These are phyloP conservation scores for Pseudogymnoascus sp. DNA, from an alignment of 2,329 filamentous ascomycete species.

Conservation along the genomic window DNA sequence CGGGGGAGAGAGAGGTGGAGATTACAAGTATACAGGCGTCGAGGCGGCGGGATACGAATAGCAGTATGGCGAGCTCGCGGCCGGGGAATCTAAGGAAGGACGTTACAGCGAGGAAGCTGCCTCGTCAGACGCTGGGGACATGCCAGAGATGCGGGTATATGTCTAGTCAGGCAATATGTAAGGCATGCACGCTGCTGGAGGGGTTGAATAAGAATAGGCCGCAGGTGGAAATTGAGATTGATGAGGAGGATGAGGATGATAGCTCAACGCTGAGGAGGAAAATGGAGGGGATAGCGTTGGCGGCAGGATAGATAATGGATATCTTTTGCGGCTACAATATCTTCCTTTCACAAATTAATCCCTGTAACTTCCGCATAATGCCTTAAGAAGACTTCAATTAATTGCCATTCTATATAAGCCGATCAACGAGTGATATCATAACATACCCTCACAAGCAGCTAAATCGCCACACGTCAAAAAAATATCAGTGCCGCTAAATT, in stretches of 20 bases:
- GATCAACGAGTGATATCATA: not conserved
- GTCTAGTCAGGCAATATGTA: constrained; percentile 87
- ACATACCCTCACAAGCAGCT: not conserved
- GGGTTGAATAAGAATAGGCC: constrained; percentile 75
- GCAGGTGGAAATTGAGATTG: constrained; percentile 34
- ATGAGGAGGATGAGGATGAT: constrained; percentile 40
- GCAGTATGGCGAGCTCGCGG: constrained; percentile 17
- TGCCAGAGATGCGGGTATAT: constrained; percentile 90
- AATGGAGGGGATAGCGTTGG: constrained; percentile 40
- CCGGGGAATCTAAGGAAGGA: constrained; percentile 23
- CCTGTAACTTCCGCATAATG: not conserved
- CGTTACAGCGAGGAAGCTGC: constrained; percentile 29
- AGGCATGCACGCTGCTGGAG: constrained; percentile 85
- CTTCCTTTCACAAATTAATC: not conserved
- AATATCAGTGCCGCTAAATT: not conserved
- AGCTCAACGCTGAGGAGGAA: constrained; percentile 43
- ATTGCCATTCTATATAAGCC: not conserved
- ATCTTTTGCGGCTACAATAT: not conserved
- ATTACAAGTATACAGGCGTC: constrained; percentile 37
- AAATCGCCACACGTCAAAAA: not conserved
- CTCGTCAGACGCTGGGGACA: constrained; percentile 69
- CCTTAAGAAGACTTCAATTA: not conserved
- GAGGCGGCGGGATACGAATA: constrained; percentile 17
- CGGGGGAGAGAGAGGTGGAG: constrained; percentile 57
- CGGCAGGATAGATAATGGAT: constrained; percentile 13